Percentiles rank a stretch among this genome's conserved stretches.
Conservation (phyloP, 192 early-diverging fungal genomes). For the Chytriomyces hyalinus region DNA sequence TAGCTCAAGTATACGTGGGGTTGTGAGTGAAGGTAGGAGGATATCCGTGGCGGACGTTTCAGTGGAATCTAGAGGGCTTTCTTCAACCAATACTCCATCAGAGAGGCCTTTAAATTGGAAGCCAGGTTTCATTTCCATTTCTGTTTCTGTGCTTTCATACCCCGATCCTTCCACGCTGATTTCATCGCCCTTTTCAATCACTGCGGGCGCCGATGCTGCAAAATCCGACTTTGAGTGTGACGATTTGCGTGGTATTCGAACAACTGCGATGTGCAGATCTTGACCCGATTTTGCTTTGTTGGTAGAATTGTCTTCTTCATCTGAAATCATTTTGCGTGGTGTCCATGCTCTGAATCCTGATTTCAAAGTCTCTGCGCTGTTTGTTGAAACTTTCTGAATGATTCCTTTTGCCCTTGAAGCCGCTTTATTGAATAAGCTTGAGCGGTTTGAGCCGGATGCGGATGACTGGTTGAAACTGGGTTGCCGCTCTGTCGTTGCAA, state of each 20-base stretch:
- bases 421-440: not conserved
- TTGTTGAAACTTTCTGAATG: conserved; percentile 17
- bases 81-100: not conserved
- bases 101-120: not conserved
- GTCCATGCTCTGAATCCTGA: not conserved
- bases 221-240: not conserved
- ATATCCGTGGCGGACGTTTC: conserved; percentile 14
- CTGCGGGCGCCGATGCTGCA: no score
- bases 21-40: conserved; percentile 13
- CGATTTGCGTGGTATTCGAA: not conserved
- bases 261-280: conserved; percentile 2
- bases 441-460: no score
- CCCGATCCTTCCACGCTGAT: not conserved
- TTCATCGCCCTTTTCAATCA: not conserved
- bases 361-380: conserved; percentile 19
- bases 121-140: not conserved
- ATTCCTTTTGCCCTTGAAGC: conserved; percentile 29
- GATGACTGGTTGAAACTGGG: not conserved
- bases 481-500: not conserved
- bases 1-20: conserved; percentile 29
- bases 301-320: not conserved
- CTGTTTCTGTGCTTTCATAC: not conserved
- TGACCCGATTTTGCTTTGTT: not conserved
- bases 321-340: conserved; percentile 14
- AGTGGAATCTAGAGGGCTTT: not conserved